phyloP scores from a whole-genome alignment of 257 asterid genomes.

The Nicotiana tomentosiformis region DNA sequence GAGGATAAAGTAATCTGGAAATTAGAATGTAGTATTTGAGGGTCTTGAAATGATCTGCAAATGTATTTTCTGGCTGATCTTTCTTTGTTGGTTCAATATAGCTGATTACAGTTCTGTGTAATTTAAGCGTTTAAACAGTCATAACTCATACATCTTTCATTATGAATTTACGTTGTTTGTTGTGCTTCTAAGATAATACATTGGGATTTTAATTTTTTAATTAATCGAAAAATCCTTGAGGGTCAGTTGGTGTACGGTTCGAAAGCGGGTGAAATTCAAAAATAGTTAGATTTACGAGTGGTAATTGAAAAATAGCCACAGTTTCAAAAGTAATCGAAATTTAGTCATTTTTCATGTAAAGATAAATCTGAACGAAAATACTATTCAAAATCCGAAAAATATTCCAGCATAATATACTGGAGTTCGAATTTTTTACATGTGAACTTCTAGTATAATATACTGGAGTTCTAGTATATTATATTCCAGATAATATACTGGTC shows the following conservation, averaged over 20 bases:
- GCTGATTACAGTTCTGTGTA: not conserved
- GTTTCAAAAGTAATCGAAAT: too few species aligned
- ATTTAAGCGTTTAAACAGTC: not conserved
- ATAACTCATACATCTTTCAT: not conserved
- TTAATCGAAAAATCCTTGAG: not conserved
- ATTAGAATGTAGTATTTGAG: not conserved
- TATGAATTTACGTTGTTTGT: not conserved
- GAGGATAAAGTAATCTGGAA: not conserved
- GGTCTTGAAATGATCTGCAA: not conserved
- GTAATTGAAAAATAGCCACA: too few species aligned
- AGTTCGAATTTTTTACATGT: too few species aligned
- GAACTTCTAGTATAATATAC: too few species aligned
- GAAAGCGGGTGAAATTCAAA: not conserved
- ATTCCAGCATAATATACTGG: too few species aligned
- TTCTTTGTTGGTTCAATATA: not conserved
- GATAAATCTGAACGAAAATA: too few species aligned
- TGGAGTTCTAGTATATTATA: too few species aligned
- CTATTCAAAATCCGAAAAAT: too few species aligned
- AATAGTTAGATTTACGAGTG: too few species aligned
- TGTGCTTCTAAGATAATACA: not conserved
- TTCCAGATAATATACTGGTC: too few species aligned
- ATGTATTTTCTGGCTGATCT: conserved; percentile 1
- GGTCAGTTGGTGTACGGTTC: not conserved
- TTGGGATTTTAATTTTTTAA: not conserved
- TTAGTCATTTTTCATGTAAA: too few species aligned